Evolutionary conservation across 2,329 filamentous ascomycete species (phyloP), one percentile per base, ranked within the genome.

Genomic region (Grosmannia clavigera): DNA sequence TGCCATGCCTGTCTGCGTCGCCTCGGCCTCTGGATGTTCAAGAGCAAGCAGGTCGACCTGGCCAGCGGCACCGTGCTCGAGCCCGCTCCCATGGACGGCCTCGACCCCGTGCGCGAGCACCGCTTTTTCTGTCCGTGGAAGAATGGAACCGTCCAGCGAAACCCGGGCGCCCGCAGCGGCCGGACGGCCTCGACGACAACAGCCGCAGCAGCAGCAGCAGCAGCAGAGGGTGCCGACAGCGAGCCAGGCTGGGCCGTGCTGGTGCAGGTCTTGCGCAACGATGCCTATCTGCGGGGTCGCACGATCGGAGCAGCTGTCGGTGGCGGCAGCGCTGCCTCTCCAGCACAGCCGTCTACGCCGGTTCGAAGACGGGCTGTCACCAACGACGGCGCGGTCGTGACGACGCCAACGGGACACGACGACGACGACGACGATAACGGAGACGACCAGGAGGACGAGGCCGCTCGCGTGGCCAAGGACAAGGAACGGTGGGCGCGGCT

Each of bases 1-100:
- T 99, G 94, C 71, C 81, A 86, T 61, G 88, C 90, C 25, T 99
- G 94, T 70, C 88, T 95, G 68, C 85, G 94, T 61, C 84, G 92
- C 1, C 78, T 97, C 0, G 94, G 94, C 0, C 78, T 99, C 2
- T 99, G 94, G 94, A 87, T 99, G 77, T 97, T 95, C 71, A 87
- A 85, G 68, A 86, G 85, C 70, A 91, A 86, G 71, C 81, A 83
- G 66, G 80, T 87, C 35, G 79, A 82, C 61, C 74, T 76, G 1
- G 72, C 74, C 19, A 78, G 78, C 0, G 72, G 78, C 43, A 68
- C 74, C 43, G 73, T 84, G 11, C 71, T 85, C 12, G 76, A 81
- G 5, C 79, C 81, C 1, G 81, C 84, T 3, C 80, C 81, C 1
- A 85, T 88, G 78, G 80, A 82, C 65, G 76, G 81, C 60, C 77